Evolutionary conservation across 2,329 filamentous ascomycete genomes (phyloP), one percentile per base, ranked within the genome.

Genomic region (Cryoendolithus antarcticus): DNA sequence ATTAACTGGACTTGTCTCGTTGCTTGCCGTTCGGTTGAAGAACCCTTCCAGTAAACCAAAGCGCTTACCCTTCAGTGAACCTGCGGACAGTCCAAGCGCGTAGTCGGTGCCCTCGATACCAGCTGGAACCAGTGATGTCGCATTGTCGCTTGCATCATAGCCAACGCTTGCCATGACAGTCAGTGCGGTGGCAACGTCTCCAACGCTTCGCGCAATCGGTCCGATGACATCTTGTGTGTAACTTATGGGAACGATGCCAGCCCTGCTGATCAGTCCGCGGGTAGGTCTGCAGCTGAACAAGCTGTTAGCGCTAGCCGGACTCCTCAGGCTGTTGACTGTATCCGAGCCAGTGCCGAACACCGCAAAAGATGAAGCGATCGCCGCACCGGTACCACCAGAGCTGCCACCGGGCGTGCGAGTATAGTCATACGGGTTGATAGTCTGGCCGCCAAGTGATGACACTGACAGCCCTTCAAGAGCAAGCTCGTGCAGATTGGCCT

Each of bases 371-470:
- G 69, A 62, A 9, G 71, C 75, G 21, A 81, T 61, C 0, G 73
- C 74, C 0, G 74, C 75, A 0, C 72, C 75, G 1, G 72, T 76
- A 0, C 77, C 77, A 7, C 76, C 76, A 24, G 73, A 77, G 33
- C 71, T 76, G 1, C 77, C 77, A 3, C 77, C 77, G 0, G 77
- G 75, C 0, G 77, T 81, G n/a, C 80, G 69, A 0, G 65, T 66
- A 2, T 62, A 55, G 53, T 83, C 77, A 46, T 85, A 83, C 0
- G 77, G 75, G 52, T 81, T 81, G 44, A 73, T 53, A 0, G 76
- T 79, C 55, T 82, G 77, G 0, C 77, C 77, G 9, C 74, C 75
- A 0, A 77, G 53, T 0, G 73, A 78, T 0, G 75, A 80, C 1
- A 77, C 74, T 1, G 69, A 71, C 31, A 80, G 61, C 0, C 77